Evolutionary conservation across 2,329 filamentous ascomycete species (phyloP), one percentile per base, ranked within the genome.

Genomic region (Alternaria solani): DNA sequence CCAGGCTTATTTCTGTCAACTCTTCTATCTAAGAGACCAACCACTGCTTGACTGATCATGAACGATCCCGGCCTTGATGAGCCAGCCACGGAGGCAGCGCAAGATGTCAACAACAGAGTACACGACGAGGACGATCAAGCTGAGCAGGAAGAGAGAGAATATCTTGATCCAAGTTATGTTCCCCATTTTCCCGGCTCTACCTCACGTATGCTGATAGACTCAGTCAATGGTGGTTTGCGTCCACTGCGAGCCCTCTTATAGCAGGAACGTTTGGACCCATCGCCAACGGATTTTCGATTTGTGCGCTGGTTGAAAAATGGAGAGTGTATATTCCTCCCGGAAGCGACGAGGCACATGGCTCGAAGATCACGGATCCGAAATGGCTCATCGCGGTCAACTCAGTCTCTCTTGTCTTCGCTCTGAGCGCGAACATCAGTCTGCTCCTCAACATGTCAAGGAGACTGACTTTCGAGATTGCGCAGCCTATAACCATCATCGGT

Each of bases 211-310:
- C 61, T 69, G 49, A 73, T 43, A n/a, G 14, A 18, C 12, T 7
- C 44, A 83, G 81, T 68, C 80, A 82, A 56, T 88, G 86, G 85
- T 89, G 86, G 86, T 85, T 88, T 68, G 85, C 86, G 3, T 86
- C 83, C 20, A 88, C 86, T 8, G 85, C 82, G 32, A 85, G 84
- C 66, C 87, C 87, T 14, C 77, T 88, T 3, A 77, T 87, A 36
- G 86, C 86, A 4, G 80, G 80, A 44, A 86, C 84, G 0, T 85
- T 86, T 66, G 84, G 84, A 0, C 84, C 84, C 2, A 84, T 86
- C 75, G 83, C 84, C 7, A 86, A 82, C 57, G 83, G 83, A 0
- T 86, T 86, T 68, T 84, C 79, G 55, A 81, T 86, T 48, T 86
- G 84, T 64, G 86, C 86, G 11, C 77, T 89, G 7, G 82, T 84